phyloP scores from a whole-genome alignment of 176 grass and related monocot species.

The Typha latifolia region DNA sequence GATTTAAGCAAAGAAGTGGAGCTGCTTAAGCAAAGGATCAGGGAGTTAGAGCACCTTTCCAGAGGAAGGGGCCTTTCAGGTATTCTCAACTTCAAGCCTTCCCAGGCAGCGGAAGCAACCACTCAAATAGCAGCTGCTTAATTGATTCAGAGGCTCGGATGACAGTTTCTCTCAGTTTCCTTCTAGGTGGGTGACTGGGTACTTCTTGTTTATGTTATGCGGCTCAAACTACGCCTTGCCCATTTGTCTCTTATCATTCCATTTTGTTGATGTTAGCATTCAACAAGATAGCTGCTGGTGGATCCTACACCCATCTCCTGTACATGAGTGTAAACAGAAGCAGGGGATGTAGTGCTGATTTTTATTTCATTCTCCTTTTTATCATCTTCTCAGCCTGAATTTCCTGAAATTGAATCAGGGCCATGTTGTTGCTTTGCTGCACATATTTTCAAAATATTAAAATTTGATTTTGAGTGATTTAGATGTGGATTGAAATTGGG shows the following conservation, averaged over 20 bases:
- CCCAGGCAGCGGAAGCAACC: conserved; percentile 16
- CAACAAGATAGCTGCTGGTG: neutral
- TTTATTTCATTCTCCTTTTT: too few relatives aligned
- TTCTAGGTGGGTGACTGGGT: neutral
- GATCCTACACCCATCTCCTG: neutral
- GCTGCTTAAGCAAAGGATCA: conserved; percentile 42
- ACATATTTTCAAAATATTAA: too few relatives aligned
- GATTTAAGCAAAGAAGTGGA: conserved; percentile 43
- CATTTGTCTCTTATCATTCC: too few relatives aligned
- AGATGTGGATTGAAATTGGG: too few relatives aligned
- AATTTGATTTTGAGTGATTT: too few relatives aligned
- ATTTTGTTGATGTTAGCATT: neutral
- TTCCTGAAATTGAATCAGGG: too few relatives aligned
- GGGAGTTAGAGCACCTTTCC: conserved; percentile 44
- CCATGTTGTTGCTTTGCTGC: too few relatives aligned
- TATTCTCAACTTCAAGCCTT: conserved; percentile 22
- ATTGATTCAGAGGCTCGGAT: neutral
- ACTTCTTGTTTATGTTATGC: neutral
- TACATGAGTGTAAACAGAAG: conserved; percentile 1
- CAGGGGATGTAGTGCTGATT: too few relatives aligned
- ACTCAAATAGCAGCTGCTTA: conserved; percentile 20
- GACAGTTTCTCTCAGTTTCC: neutral
- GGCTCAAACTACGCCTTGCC: too few relatives aligned
- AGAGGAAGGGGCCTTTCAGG: conserved; percentile 22
- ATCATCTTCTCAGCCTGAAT: too few relatives aligned